Evolutionary conservation across 1,139 yeast genomes (phyloP).

Genomic region (Geotrichum aggregatum): DNA sequence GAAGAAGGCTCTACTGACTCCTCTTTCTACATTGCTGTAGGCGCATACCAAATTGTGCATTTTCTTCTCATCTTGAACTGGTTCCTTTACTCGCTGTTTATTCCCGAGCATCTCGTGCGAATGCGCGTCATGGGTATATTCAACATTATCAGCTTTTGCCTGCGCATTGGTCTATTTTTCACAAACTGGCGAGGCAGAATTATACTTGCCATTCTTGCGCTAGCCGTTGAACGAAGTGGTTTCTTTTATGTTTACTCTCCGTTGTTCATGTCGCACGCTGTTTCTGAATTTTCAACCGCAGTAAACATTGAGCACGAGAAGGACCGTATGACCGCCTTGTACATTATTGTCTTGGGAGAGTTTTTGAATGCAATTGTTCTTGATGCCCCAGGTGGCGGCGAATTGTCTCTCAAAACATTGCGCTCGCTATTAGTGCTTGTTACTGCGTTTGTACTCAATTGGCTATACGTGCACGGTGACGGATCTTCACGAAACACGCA

Average conservation of each 20-base stretch:
- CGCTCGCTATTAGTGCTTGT: conserved; percentile 51
- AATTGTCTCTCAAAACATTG: conserved; percentile 46
- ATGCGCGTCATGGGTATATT: conserved; percentile 44
- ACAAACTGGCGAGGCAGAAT: conserved; percentile 45
- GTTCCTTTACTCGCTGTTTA: conserved; percentile 47
- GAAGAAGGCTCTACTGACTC: conserved; percentile 33
- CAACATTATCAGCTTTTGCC: conserved; percentile 27
- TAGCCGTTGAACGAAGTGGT: conserved; percentile 43
- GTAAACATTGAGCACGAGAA: conserved; percentile 65
- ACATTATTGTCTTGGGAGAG: conserved; percentile 64
- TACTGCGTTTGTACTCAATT: conserved; percentile 50
- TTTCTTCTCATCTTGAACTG: conserved; percentile 27
- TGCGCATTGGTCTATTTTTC: conserved; percentile 42
- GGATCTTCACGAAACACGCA: conserved; percentile 50
- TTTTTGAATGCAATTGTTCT: conserved; percentile 58
- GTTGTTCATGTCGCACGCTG: conserved; percentile 42
- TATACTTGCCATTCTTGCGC: conserved; percentile 46
- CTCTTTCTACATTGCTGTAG: conserved; percentile 25
- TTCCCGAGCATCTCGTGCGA: conserved; percentile 54
- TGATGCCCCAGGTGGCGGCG: conserved; percentile 46
- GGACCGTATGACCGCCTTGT: conserved; percentile 56
- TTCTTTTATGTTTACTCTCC: conserved; percentile 37
- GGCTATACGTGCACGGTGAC: conserved; percentile 56
- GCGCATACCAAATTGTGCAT: conserved; percentile 27
- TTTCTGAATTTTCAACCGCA: conserved; percentile 53